These are phyloP conservation scores for Schizochytrium sp. DNA, from an alignment of 108 stramenopile species.

Conservation along the genomic window DNA sequence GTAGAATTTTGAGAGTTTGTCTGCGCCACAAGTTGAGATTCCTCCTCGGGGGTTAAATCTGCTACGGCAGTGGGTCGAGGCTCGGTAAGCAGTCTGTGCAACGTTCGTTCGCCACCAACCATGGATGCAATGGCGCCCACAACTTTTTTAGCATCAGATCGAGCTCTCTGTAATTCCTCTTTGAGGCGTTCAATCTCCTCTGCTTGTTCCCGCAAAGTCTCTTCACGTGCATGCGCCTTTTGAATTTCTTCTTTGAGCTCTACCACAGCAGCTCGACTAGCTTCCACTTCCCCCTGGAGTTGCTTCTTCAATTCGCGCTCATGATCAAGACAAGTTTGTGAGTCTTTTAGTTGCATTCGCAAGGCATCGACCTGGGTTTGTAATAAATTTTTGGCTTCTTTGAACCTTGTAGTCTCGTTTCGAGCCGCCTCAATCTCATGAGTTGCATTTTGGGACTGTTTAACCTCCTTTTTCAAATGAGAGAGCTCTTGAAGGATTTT, in stretches of 20 bases:
- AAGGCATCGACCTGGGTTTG: neutral
- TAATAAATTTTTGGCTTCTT: neutral
- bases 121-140: neutral
- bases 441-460: neutral
- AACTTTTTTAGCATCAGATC: slow-evolving; percentile 12
- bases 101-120: neutral
- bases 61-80: no score
- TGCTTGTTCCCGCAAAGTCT: neutral
- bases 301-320: slow-evolving; percentile 39
- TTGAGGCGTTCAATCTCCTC: neutral
- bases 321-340: neutral
- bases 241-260: slow-evolving; percentile 26
- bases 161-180: neutral
- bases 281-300: neutral
- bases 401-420: neutral
- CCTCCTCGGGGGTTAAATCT: no score
- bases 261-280: neutral
- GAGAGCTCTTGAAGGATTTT: neutral
- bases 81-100: neutral
- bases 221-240: slow-evolving; percentile 1
- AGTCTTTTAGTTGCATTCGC: neutral
- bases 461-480: neutral
- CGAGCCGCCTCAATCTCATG: neutral
- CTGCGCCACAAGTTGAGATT: no score
- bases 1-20: no score